Evolutionary conservation across 1,284 basidiomycete species (phyloP).

Genomic region (Athelia psychrophila): DNA sequence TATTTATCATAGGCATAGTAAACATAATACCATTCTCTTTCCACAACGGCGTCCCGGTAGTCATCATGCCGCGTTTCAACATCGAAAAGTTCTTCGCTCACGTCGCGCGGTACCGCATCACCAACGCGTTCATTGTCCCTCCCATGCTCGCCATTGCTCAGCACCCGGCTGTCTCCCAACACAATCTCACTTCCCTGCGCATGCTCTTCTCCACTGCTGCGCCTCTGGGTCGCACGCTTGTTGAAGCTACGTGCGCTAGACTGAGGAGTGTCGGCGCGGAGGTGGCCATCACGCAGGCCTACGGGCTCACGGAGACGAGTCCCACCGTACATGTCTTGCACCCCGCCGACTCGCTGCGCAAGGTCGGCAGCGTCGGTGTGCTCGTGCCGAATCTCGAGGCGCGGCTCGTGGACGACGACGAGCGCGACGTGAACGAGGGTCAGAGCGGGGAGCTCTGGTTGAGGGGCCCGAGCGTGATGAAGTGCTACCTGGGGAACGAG

Average conservation of each 20-base stretch:
- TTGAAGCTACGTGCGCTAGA: slow-evolving; percentile 40
- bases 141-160: slow-evolving; percentile 75
- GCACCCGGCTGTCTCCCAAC: slow-evolving; percentile 65
- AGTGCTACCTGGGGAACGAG: slow-evolving; percentile 71
- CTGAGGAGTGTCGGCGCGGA: slow-evolving; percentile 35
- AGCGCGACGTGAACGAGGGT: slow-evolving; percentile 48
- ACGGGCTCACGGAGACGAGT: slow-evolving; percentile 79
- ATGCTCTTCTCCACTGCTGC: slow-evolving; percentile 79
- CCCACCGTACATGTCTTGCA: slow-evolving; percentile 56
- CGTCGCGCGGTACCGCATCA: slow-evolving; percentile 65
- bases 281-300: slow-evolving; percentile 49
- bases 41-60: slow-evolving; percentile 52
- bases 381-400: slow-evolving; percentile 80
- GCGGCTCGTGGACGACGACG: slow-evolving; percentile 56
- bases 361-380: slow-evolving; percentile 66
- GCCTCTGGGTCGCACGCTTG: slow-evolving; percentile 67
- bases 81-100: slow-evolving; percentile 66
- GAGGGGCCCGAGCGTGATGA: slow-evolving; percentile 78
- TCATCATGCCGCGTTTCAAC: slow-evolving; percentile 76
- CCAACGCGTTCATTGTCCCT: slow-evolving; percentile 71
- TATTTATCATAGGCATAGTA: slow-evolving; percentile 36
- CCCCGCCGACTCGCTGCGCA: slow-evolving; percentile 31
- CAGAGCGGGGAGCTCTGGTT: slow-evolving; percentile 81
- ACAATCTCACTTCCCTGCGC: slow-evolving; percentile 62
- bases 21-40: slow-evolving; percentile 64